These are phyloP conservation scores for Chlamydomonas sp. DNA, from an alignment of 139 green algal species.

Conservation along the genomic window DNA sequence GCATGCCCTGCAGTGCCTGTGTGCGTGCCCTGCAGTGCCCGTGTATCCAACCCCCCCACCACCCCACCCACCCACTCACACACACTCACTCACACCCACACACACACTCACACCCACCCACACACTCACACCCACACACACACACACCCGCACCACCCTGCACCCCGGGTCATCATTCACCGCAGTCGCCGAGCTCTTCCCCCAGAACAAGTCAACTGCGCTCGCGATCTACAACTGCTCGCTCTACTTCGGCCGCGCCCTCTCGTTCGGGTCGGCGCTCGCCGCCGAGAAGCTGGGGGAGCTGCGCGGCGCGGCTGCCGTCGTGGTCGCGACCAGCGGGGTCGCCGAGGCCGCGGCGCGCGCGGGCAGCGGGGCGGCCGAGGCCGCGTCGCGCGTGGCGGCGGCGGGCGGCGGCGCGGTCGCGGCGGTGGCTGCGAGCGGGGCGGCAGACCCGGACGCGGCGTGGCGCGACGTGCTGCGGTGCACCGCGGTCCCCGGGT, in stretches of 20 bases:
- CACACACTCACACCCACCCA: background rate
- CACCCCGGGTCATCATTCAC: conserved; percentile 75
- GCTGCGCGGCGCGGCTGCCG: background rate
- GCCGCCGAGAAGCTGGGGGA: background rate
- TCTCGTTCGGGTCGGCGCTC: conserved; percentile 65
- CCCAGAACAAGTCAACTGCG: conserved; percentile 63
- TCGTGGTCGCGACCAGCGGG: background rate
- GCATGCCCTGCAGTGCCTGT: background rate
- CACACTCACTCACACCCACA: background rate
- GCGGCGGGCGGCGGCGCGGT: background rate
- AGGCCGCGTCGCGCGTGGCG: background rate
- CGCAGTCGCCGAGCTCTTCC: conserved; percentile 86
- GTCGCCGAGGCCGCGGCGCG: background rate
- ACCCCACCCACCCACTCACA: background rate
- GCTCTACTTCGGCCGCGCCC: conserved; percentile 76
- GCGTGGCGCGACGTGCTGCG: conserved; percentile 28
- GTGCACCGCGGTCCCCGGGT: conserved; percentile 30
- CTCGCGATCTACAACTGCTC: conserved; percentile 82
- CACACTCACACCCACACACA: no score
- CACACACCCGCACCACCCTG: no score
- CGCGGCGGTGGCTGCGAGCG: background rate
- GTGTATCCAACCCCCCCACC: no score
- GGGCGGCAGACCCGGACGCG: background rate
- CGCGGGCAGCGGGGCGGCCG: background rate
- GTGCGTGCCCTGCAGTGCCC: background rate